Evolutionary conservation across 768 basidiomycete species (phyloP).

Genomic region (Russula sp.): DNA sequence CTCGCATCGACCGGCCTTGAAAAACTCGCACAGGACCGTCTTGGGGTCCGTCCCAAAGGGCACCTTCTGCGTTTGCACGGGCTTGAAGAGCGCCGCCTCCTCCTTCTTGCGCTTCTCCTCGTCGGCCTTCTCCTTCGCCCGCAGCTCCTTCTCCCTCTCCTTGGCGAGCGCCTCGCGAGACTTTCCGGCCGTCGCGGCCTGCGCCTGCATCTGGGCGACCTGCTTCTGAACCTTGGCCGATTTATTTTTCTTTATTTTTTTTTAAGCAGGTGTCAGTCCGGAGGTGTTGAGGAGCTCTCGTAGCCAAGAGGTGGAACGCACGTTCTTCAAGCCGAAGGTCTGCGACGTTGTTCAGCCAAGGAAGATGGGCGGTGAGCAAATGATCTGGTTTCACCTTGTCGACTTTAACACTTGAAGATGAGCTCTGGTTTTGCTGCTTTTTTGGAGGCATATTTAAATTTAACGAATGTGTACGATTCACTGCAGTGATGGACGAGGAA

Average conservation of each 20-base stretch:
- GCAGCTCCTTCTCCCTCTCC: constrained; percentile 74
- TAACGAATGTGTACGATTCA: background rate
- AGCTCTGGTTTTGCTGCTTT: constrained; percentile 45
- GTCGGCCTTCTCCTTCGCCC: constrained; percentile 66
- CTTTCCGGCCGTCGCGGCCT: constrained; percentile 68
- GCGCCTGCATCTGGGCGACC: constrained; percentile 72
- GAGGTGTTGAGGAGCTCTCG: background rate
- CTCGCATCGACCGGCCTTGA: constrained; percentile 87
- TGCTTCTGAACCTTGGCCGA: constrained; percentile 88
- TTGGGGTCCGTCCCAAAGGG: constrained; percentile 97
- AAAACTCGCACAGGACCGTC: constrained; percentile 86
- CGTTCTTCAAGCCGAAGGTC: constrained; percentile 90
- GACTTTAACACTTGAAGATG: constrained; percentile 66
- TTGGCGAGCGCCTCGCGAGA: constrained; percentile 74
- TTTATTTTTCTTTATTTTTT: constrained; percentile 72
- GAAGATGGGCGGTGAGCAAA: constrained; percentile 22
- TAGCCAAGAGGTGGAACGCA: constrained; percentile 31
- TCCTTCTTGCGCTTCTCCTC: constrained; percentile 82
- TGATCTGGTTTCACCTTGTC: constrained; percentile 55
- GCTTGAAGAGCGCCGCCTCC: constrained; percentile 76
- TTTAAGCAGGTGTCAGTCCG: constrained; percentile 2
- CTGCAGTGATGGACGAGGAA: too few relatives aligned
- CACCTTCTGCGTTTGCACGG: constrained; percentile 76
- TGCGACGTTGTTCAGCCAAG: constrained; percentile 30
- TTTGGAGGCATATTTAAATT: constrained; percentile 66